Evolutionary conservation across 2,329 filamentous ascomycete genomes (phyloP).

Genomic region (Cordyceps javanica): DNA sequence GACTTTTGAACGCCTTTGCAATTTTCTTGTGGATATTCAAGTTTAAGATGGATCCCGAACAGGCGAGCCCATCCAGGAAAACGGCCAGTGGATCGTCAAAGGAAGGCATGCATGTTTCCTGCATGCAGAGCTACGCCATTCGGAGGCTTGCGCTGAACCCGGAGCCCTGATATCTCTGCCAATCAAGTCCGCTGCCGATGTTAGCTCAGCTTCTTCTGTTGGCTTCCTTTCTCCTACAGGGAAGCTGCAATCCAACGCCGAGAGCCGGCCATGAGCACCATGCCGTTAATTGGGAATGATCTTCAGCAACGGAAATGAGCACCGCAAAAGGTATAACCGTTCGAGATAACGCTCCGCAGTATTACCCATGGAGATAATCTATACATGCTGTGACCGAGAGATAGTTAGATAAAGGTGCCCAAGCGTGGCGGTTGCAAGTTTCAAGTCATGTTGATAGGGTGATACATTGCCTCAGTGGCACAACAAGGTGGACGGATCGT

Average conservation of each 20-base stretch:
- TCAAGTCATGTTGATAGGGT: too few species aligned
- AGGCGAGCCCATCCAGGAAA: not conserved
- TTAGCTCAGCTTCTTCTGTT: not conserved
- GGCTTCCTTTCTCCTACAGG: not conserved
- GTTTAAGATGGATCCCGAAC: not conserved
- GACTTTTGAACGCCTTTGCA: not conserved
- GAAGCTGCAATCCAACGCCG: not conserved
- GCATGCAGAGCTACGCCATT: not conserved
- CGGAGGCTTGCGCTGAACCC: not conserved
- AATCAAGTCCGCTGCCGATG: not conserved
- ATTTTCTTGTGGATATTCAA: conserved; percentile 3
- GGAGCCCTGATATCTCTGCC: not conserved
- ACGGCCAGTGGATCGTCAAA: not conserved
- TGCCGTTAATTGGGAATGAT: not conserved
- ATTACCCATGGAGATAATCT: too few species aligned
- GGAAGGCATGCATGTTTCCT: not conserved
- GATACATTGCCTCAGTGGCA: too few species aligned
- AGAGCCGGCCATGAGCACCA: not conserved
- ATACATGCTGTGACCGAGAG: not conserved
- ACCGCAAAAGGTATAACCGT: not conserved
- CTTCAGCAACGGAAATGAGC: not conserved
- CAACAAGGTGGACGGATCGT: too few species aligned
- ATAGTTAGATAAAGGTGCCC: too few species aligned
- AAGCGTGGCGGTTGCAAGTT: too few species aligned
- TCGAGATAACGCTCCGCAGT: too few species aligned